Percentiles rank a stretch among this genome's conserved stretches.
These are phyloP conservation scores for Neurospora sp. DNA, from an alignment of 495 filamentous ascomycete species.

Conservation along the genomic window DNA sequence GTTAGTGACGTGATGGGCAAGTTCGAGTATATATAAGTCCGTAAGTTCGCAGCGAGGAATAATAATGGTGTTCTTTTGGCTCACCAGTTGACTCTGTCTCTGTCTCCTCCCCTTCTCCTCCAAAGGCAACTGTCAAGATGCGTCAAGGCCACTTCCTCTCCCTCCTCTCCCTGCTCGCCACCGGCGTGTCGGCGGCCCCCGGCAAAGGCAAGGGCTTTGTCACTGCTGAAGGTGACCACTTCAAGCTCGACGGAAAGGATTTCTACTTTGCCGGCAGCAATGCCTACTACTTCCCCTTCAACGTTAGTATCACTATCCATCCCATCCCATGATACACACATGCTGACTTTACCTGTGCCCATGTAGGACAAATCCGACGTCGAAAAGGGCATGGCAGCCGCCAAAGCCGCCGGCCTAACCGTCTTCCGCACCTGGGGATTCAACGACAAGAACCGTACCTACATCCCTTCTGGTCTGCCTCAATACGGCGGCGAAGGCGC, in stretches of 20 bases:
- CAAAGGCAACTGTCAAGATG: background rate
- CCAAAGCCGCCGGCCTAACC: conserved; percentile 40
- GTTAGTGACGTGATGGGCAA: background rate
- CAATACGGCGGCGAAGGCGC: conserved; percentile 40
- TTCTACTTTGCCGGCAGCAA: conserved; percentile 63
- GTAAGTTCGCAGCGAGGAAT: too few species aligned
- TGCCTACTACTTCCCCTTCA: conserved; percentile 61
- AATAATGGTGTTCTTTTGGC: background rate
- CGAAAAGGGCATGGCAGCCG: conserved; percentile 45
- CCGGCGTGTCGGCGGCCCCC: background rate
- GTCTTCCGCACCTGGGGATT: conserved; percentile 60
- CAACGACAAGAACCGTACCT: conserved; percentile 48
- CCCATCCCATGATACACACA: background rate
- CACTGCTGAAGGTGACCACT: conserved; percentile 42
- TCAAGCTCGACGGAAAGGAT: conserved; percentile 53
- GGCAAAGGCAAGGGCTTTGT: conserved; percentile 30
- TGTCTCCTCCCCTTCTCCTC: background rate
- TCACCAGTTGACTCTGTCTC: background rate
- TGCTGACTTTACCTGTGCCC: too few species aligned
- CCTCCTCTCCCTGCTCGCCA: background rate
- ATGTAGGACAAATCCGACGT: conserved; percentile 52
- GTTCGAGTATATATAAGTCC: background rate
- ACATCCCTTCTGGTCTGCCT: conserved; percentile 25
- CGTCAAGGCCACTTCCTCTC: background rate
- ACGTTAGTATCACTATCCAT: conserved; percentile 14